These are phyloP conservation scores for Lepidopterella palustris DNA, from an alignment of 495 filamentous ascomycete genomes.

Conservation along the genomic window DNA sequence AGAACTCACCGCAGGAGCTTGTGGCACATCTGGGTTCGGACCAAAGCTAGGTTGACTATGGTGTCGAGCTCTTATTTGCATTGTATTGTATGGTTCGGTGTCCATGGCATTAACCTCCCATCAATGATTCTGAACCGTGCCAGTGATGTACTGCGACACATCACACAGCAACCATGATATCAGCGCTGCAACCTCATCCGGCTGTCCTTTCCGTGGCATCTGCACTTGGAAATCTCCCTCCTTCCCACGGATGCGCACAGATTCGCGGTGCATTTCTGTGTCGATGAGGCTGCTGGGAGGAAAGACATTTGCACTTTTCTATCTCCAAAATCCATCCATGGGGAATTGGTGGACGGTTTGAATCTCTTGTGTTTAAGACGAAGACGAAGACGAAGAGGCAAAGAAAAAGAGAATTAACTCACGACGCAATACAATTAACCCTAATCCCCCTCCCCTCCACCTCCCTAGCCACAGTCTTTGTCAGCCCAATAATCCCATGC, in stretches of 20 bases:
- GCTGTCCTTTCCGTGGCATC: slow-evolving; percentile 42
- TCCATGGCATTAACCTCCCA: slow-evolving; percentile 20
- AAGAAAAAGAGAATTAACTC: slow-evolving; percentile 5
- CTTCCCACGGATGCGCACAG: slow-evolving; percentile 26
- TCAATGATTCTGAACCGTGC: slow-evolving; percentile 41
- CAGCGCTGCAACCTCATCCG: slow-evolving; percentile 47
- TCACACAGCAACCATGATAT: slow-evolving; percentile 53
- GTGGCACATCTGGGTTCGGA: too few relatives aligned
- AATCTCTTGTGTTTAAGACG: neutral
- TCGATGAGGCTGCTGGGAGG: slow-evolving; percentile 52
- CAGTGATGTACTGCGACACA: slow-evolving; percentile 50
- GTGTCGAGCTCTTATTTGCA: too few relatives aligned
- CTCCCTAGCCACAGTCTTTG: slow-evolving; percentile 29
- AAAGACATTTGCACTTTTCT: too few relatives aligned
- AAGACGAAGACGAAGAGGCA: neutral
- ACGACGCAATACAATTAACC: slow-evolving; percentile 31
- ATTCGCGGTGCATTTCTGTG: slow-evolving; percentile 48
- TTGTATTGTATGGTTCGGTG: too few relatives aligned
- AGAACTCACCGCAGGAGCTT: too few relatives aligned
- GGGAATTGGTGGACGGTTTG: too few relatives aligned
- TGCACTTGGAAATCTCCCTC: slow-evolving; percentile 34
- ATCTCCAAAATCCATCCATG: too few relatives aligned
- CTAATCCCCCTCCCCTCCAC: slow-evolving; percentile 24
- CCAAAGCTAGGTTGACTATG: too few relatives aligned
- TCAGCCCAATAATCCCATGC: slow-evolving; percentile 28